phyloP scores from a whole-genome alignment of 176 grass and related monocot genomes.

The Poa pratensis region DNA sequence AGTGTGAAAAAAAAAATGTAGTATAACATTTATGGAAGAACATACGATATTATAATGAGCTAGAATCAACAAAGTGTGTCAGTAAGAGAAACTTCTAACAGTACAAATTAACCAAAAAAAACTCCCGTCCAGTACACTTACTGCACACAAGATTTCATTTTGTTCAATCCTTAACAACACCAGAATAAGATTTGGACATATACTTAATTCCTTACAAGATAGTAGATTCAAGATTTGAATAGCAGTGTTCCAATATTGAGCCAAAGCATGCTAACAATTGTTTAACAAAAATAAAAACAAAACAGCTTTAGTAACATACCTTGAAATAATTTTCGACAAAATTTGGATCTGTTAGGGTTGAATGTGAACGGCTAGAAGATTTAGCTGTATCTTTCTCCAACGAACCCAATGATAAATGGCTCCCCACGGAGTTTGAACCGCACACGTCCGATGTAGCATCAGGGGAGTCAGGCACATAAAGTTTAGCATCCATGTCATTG shows the following conservation, averaged over 20 bases:
- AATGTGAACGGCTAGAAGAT: conserved; percentile 66
- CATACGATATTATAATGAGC: not conserved
- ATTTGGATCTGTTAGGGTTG: conserved; percentile 84
- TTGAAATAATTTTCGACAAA: conserved; percentile 99
- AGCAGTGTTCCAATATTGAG: not conserved
- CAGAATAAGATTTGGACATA: not conserved
- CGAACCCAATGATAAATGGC: conserved; percentile 27
- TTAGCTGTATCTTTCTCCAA: conserved; percentile 48
- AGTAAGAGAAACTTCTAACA: conserved; percentile 25
- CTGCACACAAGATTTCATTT: conserved; percentile 1
- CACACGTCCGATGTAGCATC: conserved; percentile 51
- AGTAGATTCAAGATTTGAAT: not conserved
- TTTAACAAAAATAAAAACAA: not conserved
- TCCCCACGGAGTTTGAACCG: conserved; percentile 47
- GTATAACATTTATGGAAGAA: not conserved
- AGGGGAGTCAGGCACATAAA: conserved; percentile 33
- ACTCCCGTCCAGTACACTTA: not conserved
- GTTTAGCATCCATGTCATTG: conserved; percentile 41
- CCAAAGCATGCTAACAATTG: conserved; percentile 6
- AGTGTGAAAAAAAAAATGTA: conserved; percentile 20
- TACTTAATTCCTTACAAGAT: not conserved
- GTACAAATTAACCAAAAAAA: not conserved
- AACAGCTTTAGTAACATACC: conserved; percentile 45
- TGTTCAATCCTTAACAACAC: conserved; percentile 17
- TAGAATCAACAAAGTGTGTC: conserved; percentile 29